Percentiles rank a stretch among this genome's conserved stretches.
Conservation (phyloP, 257 asterid genomes). For the Schizonepeta tenuifolia region DNA sequence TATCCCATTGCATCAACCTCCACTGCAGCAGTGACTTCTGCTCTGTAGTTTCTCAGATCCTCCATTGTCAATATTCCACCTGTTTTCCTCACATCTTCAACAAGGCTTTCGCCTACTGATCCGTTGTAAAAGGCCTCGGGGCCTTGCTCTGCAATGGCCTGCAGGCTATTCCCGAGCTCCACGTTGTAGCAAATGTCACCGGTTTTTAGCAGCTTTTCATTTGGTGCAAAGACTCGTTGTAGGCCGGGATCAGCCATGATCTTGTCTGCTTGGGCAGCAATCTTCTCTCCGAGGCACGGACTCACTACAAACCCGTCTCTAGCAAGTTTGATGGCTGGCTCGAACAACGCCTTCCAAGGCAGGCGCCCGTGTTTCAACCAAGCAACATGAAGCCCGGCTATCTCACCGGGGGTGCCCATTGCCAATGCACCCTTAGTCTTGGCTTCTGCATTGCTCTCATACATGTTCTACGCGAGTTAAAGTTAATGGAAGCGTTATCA, state of each 20-base stretch:
- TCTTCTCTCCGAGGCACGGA: slow-evolving; percentile 52
- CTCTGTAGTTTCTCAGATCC: slow-evolving; percentile 70
- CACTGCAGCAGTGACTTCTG: slow-evolving; percentile 52
- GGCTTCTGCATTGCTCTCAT: slow-evolving; percentile 49
- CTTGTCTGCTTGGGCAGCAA: slow-evolving; percentile 31
- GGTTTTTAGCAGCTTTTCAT: slow-evolving; percentile 56
- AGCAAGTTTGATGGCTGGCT: slow-evolving; percentile 78
- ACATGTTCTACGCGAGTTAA: slow-evolving; percentile 62
- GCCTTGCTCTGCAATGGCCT: slow-evolving; percentile 32
- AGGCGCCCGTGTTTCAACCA: slow-evolving; percentile 75
- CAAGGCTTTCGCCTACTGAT: slow-evolving; percentile 17
- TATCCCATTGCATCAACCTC: slow-evolving; percentile 63
- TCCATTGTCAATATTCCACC: slow-evolving; percentile 86
- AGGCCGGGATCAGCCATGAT: slow-evolving; percentile 71
- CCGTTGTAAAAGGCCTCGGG: slow-evolving; percentile 79
- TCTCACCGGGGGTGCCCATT: slow-evolving; percentile 90
- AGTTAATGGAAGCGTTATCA: neutral
- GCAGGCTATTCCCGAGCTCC: slow-evolving; percentile 22
- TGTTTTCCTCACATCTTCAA: slow-evolving; percentile 58
- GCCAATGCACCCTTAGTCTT: slow-evolving; percentile 67
- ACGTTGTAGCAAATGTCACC: slow-evolving; percentile 41
- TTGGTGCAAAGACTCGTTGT: slow-evolving; percentile 65
- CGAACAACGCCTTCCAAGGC: slow-evolving; percentile 72
- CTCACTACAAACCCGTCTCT: slow-evolving; percentile 69
- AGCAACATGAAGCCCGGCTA: slow-evolving; percentile 86